Base-by-base conservation (phyloP, 1,284 basidiomycete species). In the Leccinum fallax region DNA sequence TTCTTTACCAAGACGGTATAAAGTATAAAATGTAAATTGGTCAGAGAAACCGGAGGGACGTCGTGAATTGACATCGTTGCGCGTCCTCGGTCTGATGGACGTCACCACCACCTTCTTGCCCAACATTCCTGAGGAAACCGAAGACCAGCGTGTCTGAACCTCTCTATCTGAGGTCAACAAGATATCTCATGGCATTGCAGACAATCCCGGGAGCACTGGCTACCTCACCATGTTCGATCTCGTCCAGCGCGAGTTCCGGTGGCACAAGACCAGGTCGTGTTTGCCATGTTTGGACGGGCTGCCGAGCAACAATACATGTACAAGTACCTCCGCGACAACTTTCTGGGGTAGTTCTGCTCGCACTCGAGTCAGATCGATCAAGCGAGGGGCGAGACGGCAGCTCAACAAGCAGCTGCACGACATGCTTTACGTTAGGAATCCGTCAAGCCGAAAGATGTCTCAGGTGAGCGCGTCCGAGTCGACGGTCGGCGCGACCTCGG, bases 181-280 rank as follows among this genome's bases (percentile, higher is more conserved):
- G 62, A 95, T 99, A 93, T 89, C 91, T 32, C 98, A 99, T 71
- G 97, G 97, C 10, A 97, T 99, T 61, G 93, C 97, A 0, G 97
- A 99, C 73, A 93, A 93, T n/a, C 81, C 98, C 40, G 95, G 95
- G 36, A 81, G 81, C 61, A 83, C 85, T 55, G 90, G 93, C 56
- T 84, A 88, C 59, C 83, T 98, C 46, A 92, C 88, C 58, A 94
- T 97, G 87, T 87, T 97, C 67, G 97, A 99, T 75, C 83, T 98
- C 21, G 95, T 97, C 8, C 87, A 95, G 19, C 90, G 91, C 21
- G 85, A 92, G 66, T 98, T 97, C 79, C 87, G 92, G 9, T 88
- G 86, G 38, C 80, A 82, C 60, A 83, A 32, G 24, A 89, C 69
- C 93, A 97, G 76, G 94, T 93, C 19, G 80, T 99, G 28, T 97